A percentile compares a stretch with the other conserved stretches of the same genome.
phyloP scores from a whole-genome alignment of 768 basidiomycete genomes.

The Pisolithus marmoratus region DNA sequence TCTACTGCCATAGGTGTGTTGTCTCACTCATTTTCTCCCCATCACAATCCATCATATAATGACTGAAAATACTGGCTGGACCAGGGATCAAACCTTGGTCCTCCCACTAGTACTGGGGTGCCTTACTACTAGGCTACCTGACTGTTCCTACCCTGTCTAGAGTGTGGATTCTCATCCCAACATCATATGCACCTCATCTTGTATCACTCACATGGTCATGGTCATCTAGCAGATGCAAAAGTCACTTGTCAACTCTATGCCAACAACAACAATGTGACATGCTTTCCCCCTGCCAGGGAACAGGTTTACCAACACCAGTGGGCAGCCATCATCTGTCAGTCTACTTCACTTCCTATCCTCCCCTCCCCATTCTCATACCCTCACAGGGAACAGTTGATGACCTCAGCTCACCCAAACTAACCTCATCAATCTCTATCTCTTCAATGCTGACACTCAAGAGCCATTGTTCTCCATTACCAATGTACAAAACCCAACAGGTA shows the following conservation, averaged over 20 bases:
- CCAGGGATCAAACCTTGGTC: too few species aligned
- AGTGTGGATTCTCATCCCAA: too few species aligned
- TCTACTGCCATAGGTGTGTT: conserved; percentile 18
- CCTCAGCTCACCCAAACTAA: conserved; percentile 61
- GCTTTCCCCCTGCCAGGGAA: conserved; percentile 58
- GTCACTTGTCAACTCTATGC: conserved; percentile 47
- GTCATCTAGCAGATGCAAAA: conserved; percentile 33
- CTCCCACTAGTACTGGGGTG: too few species aligned
- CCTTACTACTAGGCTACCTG: too few species aligned
- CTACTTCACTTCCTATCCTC: conserved; percentile 7
- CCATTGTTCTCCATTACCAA: conserved; percentile 41
- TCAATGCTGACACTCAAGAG: conserved; percentile 59
- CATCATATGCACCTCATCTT: conserved; percentile 2
- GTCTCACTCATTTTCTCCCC: not conserved
- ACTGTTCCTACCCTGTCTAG: too few species aligned
- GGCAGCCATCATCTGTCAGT: conserved; percentile 78
- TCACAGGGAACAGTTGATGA: conserved; percentile 67
- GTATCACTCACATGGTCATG: conserved; percentile 4
- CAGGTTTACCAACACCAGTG: conserved; percentile 67
- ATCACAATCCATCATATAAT: conserved; percentile 3
- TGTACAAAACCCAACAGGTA: conserved; percentile 48
- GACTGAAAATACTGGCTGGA: too few species aligned
- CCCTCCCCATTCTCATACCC: conserved; percentile 8
- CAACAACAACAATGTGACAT: conserved; percentile 71
- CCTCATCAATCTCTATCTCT: conserved; percentile 71